These are phyloP conservation scores for Hirschfeldia incana DNA, from an alignment of 345 rosid species.

Conservation along the genomic window DNA sequence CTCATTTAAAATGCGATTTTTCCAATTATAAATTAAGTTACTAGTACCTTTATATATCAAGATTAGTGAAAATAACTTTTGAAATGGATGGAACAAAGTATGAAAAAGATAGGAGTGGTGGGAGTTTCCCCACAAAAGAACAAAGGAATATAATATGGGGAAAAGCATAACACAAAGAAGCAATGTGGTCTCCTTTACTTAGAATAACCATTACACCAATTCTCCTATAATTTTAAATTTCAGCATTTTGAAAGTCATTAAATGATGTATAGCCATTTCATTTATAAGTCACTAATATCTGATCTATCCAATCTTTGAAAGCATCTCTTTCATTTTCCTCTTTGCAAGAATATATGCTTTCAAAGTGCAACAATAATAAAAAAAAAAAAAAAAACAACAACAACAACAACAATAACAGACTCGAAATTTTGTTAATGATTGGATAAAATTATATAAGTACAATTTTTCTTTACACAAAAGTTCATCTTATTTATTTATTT, in stretches of 20 bases:
- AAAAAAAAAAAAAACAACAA: too few species aligned
- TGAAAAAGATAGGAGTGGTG: conserved; percentile 21
- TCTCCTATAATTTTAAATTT: conserved; percentile 2
- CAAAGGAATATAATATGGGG: conserved; percentile 34
- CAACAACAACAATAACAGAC: conserved; percentile 21
- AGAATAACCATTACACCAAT: conserved; percentile 23
- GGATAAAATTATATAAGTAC: conserved; percentile 24
- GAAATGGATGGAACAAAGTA: background rate
- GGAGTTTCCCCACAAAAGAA: conserved; percentile 40
- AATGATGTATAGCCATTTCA: background rate
- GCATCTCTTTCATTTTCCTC: conserved; percentile 13
- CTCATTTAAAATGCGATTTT: too few species aligned
- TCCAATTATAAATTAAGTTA: background rate
- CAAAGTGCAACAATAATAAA: background rate
- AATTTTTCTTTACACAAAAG: conserved; percentile 19
- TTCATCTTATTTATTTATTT: background rate
- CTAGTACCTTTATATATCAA: background rate
- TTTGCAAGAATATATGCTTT: conserved; percentile 27
- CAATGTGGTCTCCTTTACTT: conserved; percentile 37
- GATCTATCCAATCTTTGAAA: conserved; percentile 15
- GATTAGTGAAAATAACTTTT: background rate
- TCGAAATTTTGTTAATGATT: conserved; percentile 14
- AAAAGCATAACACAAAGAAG: conserved; percentile 38
- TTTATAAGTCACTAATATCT: conserved; percentile 4
- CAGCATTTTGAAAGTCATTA: background rate